A percentile compares a stretch with the other conserved stretches of the same genome.
Evolutionary conservation across 306 rosid genomes (phyloP).

Genomic region (Chamaecrista fasciculata): DNA sequence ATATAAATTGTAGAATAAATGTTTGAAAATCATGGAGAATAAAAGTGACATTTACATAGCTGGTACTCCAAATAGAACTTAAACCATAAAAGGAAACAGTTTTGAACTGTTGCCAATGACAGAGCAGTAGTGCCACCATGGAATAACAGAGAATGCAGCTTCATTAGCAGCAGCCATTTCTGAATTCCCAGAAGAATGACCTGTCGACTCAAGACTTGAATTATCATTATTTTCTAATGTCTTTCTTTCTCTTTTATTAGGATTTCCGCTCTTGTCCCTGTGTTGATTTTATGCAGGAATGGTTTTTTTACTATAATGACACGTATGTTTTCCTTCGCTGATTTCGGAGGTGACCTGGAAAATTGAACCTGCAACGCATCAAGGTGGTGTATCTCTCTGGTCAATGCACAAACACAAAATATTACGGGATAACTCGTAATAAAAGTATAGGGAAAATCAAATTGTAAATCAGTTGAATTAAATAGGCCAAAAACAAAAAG

Average conservation of each 20-base stretch:
- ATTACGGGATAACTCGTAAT: neutral
- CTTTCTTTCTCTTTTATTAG: conserved; percentile 32
- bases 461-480: too few relatives aligned
- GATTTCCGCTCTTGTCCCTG: conserved; percentile 38
- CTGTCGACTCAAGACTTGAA: conserved; percentile 35
- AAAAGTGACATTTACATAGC: too few relatives aligned
- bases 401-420: conserved; percentile 1
- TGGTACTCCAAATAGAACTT: too few relatives aligned
- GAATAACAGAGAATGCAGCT: too few relatives aligned
- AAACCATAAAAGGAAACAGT: neutral
- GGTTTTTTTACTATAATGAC: conserved; percentile 44
- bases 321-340: conserved; percentile 41
- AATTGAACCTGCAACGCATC: conserved; percentile 39
- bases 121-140: conserved; percentile 21
- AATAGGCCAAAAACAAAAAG: too few relatives aligned
- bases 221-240: conserved; percentile 33
- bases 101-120: neutral
- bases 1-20: too few relatives aligned
- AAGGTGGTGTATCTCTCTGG: conserved; percentile 10
- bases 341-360: conserved; percentile 37
- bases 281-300: conserved; percentile 32
- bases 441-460: neutral
- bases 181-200: conserved; percentile 19
- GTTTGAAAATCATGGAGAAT: too few relatives aligned
- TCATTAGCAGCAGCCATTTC: conserved; percentile 14